Conservation (phyloP, 2,329 filamentous ascomycete genomes). For the Fusarium palustre region DNA sequence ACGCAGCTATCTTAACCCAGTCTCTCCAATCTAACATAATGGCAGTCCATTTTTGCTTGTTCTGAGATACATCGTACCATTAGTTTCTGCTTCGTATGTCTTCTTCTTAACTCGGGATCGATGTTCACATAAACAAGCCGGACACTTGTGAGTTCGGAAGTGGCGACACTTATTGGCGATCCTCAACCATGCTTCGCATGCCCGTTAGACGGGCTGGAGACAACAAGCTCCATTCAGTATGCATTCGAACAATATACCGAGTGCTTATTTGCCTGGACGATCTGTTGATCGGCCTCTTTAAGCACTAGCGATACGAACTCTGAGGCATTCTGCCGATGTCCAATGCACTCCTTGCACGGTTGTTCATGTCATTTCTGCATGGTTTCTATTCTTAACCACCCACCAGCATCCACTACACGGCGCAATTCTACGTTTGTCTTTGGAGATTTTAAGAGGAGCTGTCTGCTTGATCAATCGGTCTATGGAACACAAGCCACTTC, state of each 20-base stretch:
- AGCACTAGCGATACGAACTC: conserved; percentile 20
- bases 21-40: conserved; percentile 10
- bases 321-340: conserved; percentile 19
- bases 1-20: conserved; percentile 14
- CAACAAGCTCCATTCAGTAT: conserved; percentile 20
- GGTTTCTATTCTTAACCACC: conserved; percentile 24
- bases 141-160: conserved; percentile 19
- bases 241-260: conserved; percentile 16
- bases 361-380: conserved; percentile 15
- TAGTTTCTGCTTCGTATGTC: conserved; percentile 3
- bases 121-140: conserved; percentile 20
- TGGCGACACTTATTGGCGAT: conserved; percentile 7
- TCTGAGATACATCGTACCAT: conserved; percentile 40
- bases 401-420: conserved; percentile 14
- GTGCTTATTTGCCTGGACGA: conserved; percentile 7
- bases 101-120: conserved; percentile 7
- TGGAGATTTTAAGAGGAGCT: conserved; percentile 3
- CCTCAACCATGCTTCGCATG: conserved; percentile 15
- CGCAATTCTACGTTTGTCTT: conserved; percentile 22
- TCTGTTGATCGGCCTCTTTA: conserved; percentile 16
- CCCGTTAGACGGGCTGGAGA: neutral
- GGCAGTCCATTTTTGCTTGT: conserved; percentile 38
- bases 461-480: conserved; percentile 14
- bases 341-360: conserved; percentile 7
- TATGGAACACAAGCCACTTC: conserved; percentile 20